Evolutionary conservation across 2,329 filamentous ascomycete genomes (phyloP).

Genomic region (Verticillium alfalfae): DNA sequence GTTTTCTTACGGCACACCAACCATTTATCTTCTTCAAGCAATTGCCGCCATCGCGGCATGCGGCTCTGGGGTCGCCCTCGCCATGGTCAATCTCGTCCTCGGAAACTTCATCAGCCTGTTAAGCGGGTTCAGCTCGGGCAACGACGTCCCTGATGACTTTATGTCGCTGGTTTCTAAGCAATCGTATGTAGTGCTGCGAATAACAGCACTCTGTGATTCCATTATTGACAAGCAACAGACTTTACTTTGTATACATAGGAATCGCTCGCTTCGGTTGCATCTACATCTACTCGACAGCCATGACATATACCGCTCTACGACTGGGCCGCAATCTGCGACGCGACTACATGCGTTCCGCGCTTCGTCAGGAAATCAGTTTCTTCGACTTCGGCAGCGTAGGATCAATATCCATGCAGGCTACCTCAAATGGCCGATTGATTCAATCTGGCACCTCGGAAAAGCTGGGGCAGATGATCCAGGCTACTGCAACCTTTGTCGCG

Average conservation of each 20-base stretch:
- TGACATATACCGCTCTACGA: constrained; percentile 44
- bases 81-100: constrained; percentile 20
- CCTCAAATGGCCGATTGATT: constrained; percentile 4
- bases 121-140: constrained; percentile 9
- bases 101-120: constrained; percentile 19
- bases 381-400: constrained; percentile 31
- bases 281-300: constrained; percentile 27
- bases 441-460: constrained; percentile 4
- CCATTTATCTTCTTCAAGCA: too few relatives aligned
- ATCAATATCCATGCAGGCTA: constrained; percentile 5
- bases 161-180: constrained; percentile 2
- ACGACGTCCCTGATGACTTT: constrained; percentile 11
- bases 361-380: constrained; percentile 44
- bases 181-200: neutral
- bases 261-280: constrained; percentile 12
- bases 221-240: constrained; percentile 2
- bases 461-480: constrained; percentile 1
- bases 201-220: neutral
- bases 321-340: constrained; percentile 39
- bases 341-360: constrained; percentile 40
- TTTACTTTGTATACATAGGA: constrained; percentile 20
- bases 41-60: too few relatives aligned
- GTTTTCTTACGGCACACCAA: too few relatives aligned
- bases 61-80: constrained; percentile 8
- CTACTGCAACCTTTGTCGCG: constrained; percentile 1